Percentiles rank a stretch among this genome's conserved stretches.
Evolutionary conservation across 495 filamentous ascomycete species (phyloP).

Genomic region (Poronia punctata): DNA sequence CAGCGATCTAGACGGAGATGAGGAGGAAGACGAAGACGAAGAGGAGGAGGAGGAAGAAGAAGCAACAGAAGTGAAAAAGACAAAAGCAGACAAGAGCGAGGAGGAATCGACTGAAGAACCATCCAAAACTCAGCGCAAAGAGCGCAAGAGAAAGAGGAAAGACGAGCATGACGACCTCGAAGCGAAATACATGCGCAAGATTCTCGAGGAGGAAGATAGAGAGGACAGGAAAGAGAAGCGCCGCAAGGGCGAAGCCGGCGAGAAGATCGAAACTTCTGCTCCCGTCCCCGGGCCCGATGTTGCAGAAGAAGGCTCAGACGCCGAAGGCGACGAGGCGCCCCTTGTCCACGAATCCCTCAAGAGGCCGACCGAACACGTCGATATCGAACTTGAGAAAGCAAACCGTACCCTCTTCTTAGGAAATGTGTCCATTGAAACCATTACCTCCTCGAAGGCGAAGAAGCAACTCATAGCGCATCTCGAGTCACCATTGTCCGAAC

Average conservation of each 20-base stretch:
- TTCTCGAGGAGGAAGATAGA: slow-evolving; percentile 47
- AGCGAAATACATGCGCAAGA: slow-evolving; percentile 66
- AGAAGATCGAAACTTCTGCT: slow-evolving; percentile 19
- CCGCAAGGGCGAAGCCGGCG: slow-evolving; percentile 33
- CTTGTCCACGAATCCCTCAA: slow-evolving; percentile 44
- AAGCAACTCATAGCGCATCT: slow-evolving; percentile 67
- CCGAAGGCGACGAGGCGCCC: slow-evolving; percentile 18
- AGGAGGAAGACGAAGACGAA: slow-evolving; percentile 30
- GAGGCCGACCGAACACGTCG: slow-evolving; percentile 31
- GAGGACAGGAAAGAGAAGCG: slow-evolving; percentile 40
- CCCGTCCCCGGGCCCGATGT: slow-evolving; percentile 26
- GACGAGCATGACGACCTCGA: slow-evolving; percentile 71
- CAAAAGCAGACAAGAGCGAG: slow-evolving; percentile 17
- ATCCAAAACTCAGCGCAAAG: slow-evolving; percentile 25
- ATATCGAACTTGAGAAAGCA: slow-evolving; percentile 71
- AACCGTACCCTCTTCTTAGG: slow-evolving; percentile 86
- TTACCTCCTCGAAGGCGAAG: slow-evolving; percentile 72
- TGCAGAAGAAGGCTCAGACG: slow-evolving; percentile 10
- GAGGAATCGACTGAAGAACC: slow-evolving; percentile 27
- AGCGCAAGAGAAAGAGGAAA: slow-evolving; percentile 72
- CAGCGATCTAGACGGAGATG: slow-evolving; percentile 28
- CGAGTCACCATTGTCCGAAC: slow-evolving; percentile 33
- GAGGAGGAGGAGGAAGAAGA: slow-evolving; percentile 32
- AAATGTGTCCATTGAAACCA: slow-evolving; percentile 77
- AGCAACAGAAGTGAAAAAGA: too few species aligned